Percentiles rank a stretch among this genome's conserved stretches.
Evolutionary conservation across 2,329 filamentous ascomycete species (phyloP).

Genomic region (Diaporthe citri): DNA sequence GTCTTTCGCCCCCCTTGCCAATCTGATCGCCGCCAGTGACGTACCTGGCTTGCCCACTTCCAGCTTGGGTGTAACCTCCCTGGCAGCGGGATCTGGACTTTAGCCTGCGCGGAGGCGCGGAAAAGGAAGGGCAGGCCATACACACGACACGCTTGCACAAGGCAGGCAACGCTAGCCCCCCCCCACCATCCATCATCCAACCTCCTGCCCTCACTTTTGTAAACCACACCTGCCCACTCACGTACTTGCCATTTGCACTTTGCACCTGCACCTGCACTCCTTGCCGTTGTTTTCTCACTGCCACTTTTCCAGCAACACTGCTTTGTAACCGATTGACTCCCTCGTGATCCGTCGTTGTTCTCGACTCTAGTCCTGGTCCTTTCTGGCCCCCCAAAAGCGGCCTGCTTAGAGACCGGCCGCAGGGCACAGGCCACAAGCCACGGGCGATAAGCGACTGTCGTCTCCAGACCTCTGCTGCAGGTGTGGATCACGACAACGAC

Average conservation of each 20-base stretch:
- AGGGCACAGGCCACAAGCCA: conserved; percentile 13
- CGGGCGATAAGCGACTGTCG: conserved; percentile 15
- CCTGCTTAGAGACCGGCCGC: conserved; percentile 5
- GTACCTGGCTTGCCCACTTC: conserved; percentile 19
- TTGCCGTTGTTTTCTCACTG: neutral
- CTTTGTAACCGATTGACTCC: neutral
- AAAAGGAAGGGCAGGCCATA: neutral
- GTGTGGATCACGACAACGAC: conserved; percentile 13
- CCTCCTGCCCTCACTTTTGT: neutral
- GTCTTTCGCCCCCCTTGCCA: neutral
- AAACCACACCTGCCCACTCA: neutral
- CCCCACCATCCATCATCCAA: conserved; percentile 1
- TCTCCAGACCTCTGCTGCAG: neutral
- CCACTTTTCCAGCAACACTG: neutral
- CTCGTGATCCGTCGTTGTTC: neutral
- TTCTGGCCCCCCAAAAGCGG: neutral
- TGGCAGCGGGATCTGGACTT: conserved; percentile 25
- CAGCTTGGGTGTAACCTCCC: conserved; percentile 20
- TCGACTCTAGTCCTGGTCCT: neutral
- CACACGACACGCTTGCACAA: neutral
- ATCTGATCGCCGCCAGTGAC: conserved; percentile 16
- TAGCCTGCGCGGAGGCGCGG: conserved; percentile 18
- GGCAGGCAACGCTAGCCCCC: conserved; percentile 13
- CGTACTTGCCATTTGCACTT: neutral
- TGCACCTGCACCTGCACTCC: neutral